Base-by-base conservation (phyloP, 441 rosid species). In the Gossypium schwendimanii region DNA sequence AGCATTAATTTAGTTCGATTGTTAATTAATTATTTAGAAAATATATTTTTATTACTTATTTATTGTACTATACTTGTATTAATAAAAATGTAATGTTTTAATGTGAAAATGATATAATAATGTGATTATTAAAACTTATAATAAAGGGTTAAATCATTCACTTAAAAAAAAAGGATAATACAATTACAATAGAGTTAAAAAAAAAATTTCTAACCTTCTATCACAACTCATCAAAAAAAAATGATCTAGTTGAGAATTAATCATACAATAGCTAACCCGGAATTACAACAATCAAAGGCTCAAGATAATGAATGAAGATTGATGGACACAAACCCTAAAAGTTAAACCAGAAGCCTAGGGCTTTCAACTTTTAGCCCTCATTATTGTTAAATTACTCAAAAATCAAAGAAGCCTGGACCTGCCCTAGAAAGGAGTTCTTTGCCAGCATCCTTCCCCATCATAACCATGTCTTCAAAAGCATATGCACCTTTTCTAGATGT, bases 361-460 rank as follows among this genome's bases (percentile, higher is more conserved):
- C 54, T 49, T 63, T 69, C 20, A 68, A 63, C 65, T 24, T 69
- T 55, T 64, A 28, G 17, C 67, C 61, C 20, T 26, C 23, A 31
- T 71, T 18, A 62, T 7, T 21, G 2, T 63, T 20, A 59, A 26
- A 62, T 26, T 55, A 68, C 63, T 87, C 80, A 85, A 36, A 75
- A 71, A 75, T 81, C 73, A 36, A 95, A 95, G 82, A 95, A 95
- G 71, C 95, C 88, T 47, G 92, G 92, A 61, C 98, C 97, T 67
- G 89, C 90, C 62, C 66, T 83, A 10, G 87, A 82, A 67, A 92
- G 99, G 55, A 94, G 86, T 78, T 94, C 99, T 71, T 87, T 82
- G 53, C 99, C 99, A 0, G 98, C 98, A 77, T 92, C 97, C 76
- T 85, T 89, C 73, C 96, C 99, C 95, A 90, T 88, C 74, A 71